Conservation (phyloP, 225 moss, liverwort and hornwort genomes). For the Ulota crispa region DNA sequence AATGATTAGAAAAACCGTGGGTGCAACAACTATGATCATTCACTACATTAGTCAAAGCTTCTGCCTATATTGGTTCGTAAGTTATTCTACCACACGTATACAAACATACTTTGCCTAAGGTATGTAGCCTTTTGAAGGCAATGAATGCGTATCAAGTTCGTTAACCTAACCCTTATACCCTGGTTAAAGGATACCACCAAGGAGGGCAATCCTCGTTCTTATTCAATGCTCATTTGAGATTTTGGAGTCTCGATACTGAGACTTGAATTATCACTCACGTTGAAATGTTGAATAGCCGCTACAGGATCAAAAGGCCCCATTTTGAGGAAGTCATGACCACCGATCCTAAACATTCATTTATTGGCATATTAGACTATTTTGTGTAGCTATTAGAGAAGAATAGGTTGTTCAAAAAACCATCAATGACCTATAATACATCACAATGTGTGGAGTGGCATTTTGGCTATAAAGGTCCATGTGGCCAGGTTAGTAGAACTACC, state of each 20-base stretch:
- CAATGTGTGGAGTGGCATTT: background rate
- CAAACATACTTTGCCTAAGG: background rate
- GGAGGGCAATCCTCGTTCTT: background rate
- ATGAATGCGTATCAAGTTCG: background rate
- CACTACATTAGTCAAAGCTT: background rate
- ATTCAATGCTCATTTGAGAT: too few relatives aligned
- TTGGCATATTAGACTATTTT: slow-evolving; percentile 2
- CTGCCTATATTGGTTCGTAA: background rate
- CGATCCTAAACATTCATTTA: background rate
- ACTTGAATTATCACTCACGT: too few relatives aligned
- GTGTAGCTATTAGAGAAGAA: background rate
- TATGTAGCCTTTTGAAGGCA: background rate
- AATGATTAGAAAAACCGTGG: too few relatives aligned
- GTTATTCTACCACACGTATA: background rate
- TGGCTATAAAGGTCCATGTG: background rate
- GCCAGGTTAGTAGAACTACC: background rate
- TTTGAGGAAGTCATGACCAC: background rate
- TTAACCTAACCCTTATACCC: background rate
- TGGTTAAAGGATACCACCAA: background rate
- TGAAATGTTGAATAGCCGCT: too few relatives aligned
- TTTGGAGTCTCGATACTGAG: too few relatives aligned
- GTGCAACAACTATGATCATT: too few relatives aligned
- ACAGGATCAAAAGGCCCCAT: too few relatives aligned
- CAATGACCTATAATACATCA: slow-evolving; percentile 1
- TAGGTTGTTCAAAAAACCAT: background rate